Evolutionary conservation across 176 grass and related monocot genomes (phyloP), one percentile per base, ranked within the genome.

Genomic region (Tillandsia leiboldiana): DNA sequence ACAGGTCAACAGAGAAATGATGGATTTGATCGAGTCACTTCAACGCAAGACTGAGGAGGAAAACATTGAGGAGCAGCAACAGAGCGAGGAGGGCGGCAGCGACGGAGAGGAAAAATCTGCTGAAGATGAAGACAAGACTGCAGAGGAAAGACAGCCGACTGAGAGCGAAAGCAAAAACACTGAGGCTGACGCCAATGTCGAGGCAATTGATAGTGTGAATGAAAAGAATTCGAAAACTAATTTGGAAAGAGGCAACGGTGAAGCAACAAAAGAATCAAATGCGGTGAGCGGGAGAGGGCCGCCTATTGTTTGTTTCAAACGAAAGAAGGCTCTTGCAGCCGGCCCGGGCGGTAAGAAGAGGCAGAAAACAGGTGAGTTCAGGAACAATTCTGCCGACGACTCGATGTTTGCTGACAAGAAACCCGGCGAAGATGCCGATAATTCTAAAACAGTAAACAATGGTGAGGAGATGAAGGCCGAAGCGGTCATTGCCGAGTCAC

Each of bases 1-100:
- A 64, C 84, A 99, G 94, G 84, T 99, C 61, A 99, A 99, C 70
- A 75, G 84, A 71, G 89, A 99, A 67, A 62, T 99, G 53, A 99
- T 83, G 90, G 84, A 84, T 51, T 48, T 99, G 51, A 93, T 99
- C 8, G 82, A 84, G 63, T 71, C 74, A 1, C 64, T 90, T 53
- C 80, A 78, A 71, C 67, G 22, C 1, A 87, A 86, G 51, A 74
- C 79, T 22, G 79, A 51, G 49, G 84, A 92, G 48, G 89, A 87
- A 75, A 66, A 64, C 42, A 53, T n/a, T 17, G 63, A 0, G 14
- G 63, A 54, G 56, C 22, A 66, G 26, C 62, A 74, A 15, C 14
- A 83, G 13, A 73, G 29, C 61, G 68, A 73, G 62, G 74, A 57
- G 28, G 73, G 67, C 14, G 28, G 51, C 51, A 54, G 72, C 15